Evolutionary conservation across 495 filamentous ascomycete species (phyloP).

Genomic region (Evernia prunastri): DNA sequence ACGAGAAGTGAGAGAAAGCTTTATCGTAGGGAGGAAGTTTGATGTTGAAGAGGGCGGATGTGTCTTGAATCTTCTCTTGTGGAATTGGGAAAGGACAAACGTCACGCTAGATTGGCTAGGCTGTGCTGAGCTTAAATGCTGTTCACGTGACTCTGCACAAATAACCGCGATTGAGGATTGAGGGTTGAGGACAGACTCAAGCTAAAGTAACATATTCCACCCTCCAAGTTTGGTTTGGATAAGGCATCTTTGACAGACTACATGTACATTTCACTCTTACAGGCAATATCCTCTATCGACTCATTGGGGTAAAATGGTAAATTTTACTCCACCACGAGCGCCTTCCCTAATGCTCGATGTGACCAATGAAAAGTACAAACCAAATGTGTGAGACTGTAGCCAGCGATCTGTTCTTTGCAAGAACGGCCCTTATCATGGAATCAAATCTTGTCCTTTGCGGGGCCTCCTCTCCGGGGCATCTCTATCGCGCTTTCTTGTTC

Average conservation of each 20-base stretch:
- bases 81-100: slow-evolving; percentile 14
- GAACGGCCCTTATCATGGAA: neutral
- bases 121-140: slow-evolving; percentile 6
- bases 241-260: neutral
- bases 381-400: neutral
- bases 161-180: neutral
- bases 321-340: neutral
- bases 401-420: neutral
- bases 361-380: neutral
- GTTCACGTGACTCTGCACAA: slow-evolving; percentile 1
- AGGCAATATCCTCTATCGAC: no score
- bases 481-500: neutral
- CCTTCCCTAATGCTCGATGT: neutral
- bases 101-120: slow-evolving; percentile 7
- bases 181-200: neutral
- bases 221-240: neutral
- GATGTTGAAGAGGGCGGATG: neutral
- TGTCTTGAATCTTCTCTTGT: slow-evolving; percentile 12
- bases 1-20: neutral
- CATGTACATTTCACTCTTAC: neutral
- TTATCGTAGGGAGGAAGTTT: slow-evolving; percentile 4
- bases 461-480: neutral
- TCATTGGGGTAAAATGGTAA: no score
- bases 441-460: neutral
- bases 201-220: no score